A percentile compares a stretch with the other conserved stretches of the same genome.
phyloP scores from a whole-genome alignment of 2,329 filamentous ascomycete species.

The Penicillium brasilianum region DNA sequence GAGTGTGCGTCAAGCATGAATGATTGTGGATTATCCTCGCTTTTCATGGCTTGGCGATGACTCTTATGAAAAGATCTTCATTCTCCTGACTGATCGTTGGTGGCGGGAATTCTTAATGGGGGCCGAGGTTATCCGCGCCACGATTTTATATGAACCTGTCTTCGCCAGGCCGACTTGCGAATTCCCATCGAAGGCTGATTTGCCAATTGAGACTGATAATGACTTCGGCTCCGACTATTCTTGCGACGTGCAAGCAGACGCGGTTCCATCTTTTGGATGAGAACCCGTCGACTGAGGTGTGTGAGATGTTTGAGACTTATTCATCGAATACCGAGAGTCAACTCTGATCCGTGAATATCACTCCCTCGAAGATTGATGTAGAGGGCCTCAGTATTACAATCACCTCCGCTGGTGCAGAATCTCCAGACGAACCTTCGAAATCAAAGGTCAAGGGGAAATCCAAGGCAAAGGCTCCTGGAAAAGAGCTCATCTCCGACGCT shows the following conservation, averaged over 20 bases:
- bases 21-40: background rate
- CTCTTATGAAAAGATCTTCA: background rate
- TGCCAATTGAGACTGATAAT: constrained; percentile 8
- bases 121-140: background rate
- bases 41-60: background rate
- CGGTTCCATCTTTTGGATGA: constrained; percentile 65
- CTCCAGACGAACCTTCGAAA: constrained; percentile 29
- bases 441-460: constrained; percentile 47
- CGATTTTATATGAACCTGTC: constrained; percentile 1
- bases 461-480: constrained; percentile 58
- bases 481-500: constrained; percentile 72
- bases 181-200: background rate
- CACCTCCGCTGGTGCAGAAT: constrained; percentile 44
- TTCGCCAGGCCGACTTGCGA: no score
- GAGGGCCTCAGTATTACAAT: constrained; percentile 75
- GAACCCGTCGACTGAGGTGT: constrained; percentile 60
- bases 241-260: constrained; percentile 70
- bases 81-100: background rate
- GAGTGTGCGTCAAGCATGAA: background rate
- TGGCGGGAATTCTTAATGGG: background rate
- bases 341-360: constrained; percentile 6
- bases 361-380: constrained; percentile 66
- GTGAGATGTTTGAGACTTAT: background rate
- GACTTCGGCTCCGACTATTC: constrained; percentile 44
- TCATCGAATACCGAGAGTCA: background rate